Percentiles rank a stretch among this genome's conserved stretches.
Conservation (phyloP, 129 eudicot genomes). For the Deinandra increscens region DNA sequence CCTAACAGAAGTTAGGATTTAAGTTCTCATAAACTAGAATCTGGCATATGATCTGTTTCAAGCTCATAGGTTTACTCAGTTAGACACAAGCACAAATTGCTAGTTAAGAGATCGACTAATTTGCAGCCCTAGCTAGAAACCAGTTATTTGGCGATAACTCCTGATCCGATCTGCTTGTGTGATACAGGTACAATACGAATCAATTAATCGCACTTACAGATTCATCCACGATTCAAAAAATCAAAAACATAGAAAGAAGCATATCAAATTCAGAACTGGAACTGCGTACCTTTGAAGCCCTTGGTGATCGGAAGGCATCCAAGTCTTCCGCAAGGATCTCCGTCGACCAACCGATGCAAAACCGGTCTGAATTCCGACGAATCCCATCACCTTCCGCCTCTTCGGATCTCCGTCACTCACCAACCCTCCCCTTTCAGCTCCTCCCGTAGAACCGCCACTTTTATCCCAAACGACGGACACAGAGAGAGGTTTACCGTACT, state of each 20-base stretch:
- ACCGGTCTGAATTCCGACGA: constrained; percentile 93
- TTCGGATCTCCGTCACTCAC: constrained; percentile 38
- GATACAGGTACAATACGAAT: not conserved
- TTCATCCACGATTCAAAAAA: not conserved
- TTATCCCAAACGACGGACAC: constrained; percentile 80
- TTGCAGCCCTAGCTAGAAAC: not conserved
- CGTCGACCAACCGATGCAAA: constrained; percentile 74
- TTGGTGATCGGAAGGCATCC: constrained; percentile 87
- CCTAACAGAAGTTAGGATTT: not conserved
- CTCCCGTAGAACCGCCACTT: constrained; percentile 16
- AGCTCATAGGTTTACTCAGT: not conserved
- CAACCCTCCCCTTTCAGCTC: constrained; percentile 12
- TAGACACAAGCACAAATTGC: not conserved
- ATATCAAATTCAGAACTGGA: not conserved
- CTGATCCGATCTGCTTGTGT: constrained; percentile 21
- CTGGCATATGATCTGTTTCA: not conserved
- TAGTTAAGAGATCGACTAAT: not conserved
- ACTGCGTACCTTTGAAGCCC: constrained; percentile 62
- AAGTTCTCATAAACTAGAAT: not conserved
- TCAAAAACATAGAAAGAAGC: constrained; percentile 13
- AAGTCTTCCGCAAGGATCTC: constrained; percentile 67
- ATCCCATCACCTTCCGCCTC: constrained; percentile 84
- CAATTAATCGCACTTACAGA: not conserved
- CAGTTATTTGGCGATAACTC: constrained; percentile 13
- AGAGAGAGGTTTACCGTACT: constrained; percentile 47